These are phyloP conservation scores for Chloris gayana DNA, from an alignment of 176 grass and related monocot species.

Conservation along the genomic window DNA sequence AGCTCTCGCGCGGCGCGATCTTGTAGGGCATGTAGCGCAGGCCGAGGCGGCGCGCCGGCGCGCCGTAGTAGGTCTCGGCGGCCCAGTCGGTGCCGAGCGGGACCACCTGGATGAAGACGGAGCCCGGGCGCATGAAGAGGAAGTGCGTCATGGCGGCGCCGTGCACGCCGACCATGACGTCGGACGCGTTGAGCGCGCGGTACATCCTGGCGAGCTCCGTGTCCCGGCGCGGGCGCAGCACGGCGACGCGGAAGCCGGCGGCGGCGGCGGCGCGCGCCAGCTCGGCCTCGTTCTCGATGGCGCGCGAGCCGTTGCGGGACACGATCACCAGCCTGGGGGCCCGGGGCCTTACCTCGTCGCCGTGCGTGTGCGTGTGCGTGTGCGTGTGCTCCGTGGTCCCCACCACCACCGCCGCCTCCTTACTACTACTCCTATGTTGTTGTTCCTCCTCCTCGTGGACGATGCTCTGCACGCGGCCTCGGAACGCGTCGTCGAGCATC, in stretches of 20 bases:
- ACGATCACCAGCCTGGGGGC: constrained; percentile 65
- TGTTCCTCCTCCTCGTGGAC: constrained; percentile 43
- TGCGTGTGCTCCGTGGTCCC: too few species aligned
- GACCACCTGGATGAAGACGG: constrained; percentile 75
- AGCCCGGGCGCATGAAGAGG: constrained; percentile 75
- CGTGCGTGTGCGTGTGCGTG: too few species aligned
- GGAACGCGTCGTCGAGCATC: constrained; percentile 68
- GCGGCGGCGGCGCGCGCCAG: constrained; percentile 34
- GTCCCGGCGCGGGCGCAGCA: constrained; percentile 49
- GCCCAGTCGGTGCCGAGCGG: constrained; percentile 80
- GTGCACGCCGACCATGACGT: constrained; percentile 81
- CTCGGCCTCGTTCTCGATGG: constrained; percentile 60
- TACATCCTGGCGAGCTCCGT: constrained; percentile 75
- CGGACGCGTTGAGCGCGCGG: constrained; percentile 57
- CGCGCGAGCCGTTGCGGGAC: constrained; percentile 67
- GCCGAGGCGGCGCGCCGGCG: constrained; percentile 58
- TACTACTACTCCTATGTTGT: too few species aligned
- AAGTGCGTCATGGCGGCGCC: constrained; percentile 83
- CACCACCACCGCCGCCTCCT: too few species aligned
- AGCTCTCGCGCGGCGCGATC: constrained; percentile 66
- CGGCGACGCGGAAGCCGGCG: constrained; percentile 54
- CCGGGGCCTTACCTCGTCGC: too few species aligned
- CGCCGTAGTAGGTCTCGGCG: constrained; percentile 76
- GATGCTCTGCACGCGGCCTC: constrained; percentile 43
- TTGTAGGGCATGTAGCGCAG: constrained; percentile 64